Conservation (phyloP, 768 basidiomycete genomes). For the Rhodotorula babjevae region DNA sequence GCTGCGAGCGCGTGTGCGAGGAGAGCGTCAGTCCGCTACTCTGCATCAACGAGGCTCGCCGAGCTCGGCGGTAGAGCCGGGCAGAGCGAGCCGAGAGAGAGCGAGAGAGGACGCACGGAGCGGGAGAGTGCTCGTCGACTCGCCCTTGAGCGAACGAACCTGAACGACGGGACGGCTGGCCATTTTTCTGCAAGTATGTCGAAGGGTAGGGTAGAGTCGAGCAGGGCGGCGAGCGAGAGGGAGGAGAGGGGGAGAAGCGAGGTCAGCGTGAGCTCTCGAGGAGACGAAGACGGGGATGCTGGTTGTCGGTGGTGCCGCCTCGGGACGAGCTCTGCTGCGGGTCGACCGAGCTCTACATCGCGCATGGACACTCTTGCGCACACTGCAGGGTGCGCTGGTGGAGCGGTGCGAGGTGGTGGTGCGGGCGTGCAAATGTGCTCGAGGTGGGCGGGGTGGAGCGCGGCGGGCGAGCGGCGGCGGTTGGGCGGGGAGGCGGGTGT, state of each 20-base stretch:
- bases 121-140: constrained; percentile 38
- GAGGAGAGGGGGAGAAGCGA: neutral
- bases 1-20: constrained; percentile 49
- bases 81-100: neutral
- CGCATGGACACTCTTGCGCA: too few species aligned
- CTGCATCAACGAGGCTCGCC: too few species aligned
- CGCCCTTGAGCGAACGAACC: constrained; percentile 40
- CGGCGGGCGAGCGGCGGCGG: neutral
- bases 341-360: too few species aligned
- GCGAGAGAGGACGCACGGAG: constrained; percentile 24
- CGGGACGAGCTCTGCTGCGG: too few species aligned
- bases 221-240: neutral
- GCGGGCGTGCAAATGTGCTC: too few species aligned
- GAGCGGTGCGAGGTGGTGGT: too few species aligned
- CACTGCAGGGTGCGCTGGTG: too few species aligned
- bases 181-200: constrained; percentile 24
- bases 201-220: neutral
- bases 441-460: too few species aligned
- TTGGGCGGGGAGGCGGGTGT: neutral
- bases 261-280: neutral
- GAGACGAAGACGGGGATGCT: neutral
- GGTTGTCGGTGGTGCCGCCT: too few species aligned
- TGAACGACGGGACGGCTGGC: constrained; percentile 40
- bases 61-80: neutral
- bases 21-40: neutral